Conservation (phyloP, 345 rosid genomes). For the Schrenkiella parvula region DNA sequence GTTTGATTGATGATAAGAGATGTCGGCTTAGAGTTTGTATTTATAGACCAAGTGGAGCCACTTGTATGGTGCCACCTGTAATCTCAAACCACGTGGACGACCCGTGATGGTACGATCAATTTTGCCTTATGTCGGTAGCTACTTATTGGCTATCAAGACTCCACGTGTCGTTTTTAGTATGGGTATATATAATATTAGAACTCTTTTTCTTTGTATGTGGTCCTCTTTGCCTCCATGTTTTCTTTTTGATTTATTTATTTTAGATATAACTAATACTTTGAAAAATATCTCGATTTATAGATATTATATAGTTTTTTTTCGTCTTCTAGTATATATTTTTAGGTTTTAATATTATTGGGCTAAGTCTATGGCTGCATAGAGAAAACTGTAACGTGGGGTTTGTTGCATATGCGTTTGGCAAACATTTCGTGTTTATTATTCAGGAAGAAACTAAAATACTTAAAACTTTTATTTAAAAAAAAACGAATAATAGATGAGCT, state of each 20-base stretch:
- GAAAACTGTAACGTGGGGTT: neutral
- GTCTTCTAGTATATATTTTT: neutral
- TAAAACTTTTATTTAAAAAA: neutral
- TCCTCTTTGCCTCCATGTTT: neutral
- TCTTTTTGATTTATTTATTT: neutral
- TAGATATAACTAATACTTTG: neutral
- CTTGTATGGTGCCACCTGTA: slow-evolving; percentile 8
- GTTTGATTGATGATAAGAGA: neutral
- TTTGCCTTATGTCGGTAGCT: slow-evolving; percentile 35
- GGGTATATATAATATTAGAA: neutral
- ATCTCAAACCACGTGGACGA: slow-evolving; percentile 3
- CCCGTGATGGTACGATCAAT: neutral
- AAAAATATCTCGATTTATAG: neutral
- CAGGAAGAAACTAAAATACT: neutral
- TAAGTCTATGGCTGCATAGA: neutral
- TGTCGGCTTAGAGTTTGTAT: neutral
- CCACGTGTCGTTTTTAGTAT: neutral
- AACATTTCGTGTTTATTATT: neutral
- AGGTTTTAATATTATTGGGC: neutral
- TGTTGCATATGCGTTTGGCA: neutral
- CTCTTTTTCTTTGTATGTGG: slow-evolving; percentile 17
- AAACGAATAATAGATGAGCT: neutral
- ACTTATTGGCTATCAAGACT: neutral
- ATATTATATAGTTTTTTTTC: neutral
- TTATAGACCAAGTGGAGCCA: slow-evolving; percentile 11